Percentiles rank a stretch among this genome's conserved stretches.
Evolutionary conservation across 768 basidiomycete species (phyloP).

Genomic region (Tephrocybe sp.): DNA sequence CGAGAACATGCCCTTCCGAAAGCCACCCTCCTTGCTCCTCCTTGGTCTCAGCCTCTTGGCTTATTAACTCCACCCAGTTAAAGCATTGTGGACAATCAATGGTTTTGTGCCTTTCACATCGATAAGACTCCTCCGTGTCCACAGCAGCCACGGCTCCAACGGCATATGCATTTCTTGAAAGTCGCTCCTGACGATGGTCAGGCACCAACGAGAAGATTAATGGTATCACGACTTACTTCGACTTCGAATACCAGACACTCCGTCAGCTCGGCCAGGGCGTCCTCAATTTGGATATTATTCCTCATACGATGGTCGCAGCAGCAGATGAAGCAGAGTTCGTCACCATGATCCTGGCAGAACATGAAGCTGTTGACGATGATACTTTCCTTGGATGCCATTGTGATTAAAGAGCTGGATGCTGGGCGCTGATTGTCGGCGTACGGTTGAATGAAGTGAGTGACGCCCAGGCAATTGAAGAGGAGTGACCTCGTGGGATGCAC

Average conservation of each 20-base stretch:
- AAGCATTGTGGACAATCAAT: slow-evolving; percentile 31
- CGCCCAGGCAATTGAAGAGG: too few species aligned
- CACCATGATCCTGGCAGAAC: slow-evolving; percentile 30
- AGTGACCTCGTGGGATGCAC: too few species aligned
- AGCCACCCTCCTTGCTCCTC: slow-evolving; percentile 22
- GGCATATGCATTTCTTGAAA: slow-evolving; percentile 19
- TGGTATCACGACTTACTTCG: slow-evolving; percentile 11
- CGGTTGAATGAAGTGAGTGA: too few species aligned
- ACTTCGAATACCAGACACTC: slow-evolving; percentile 18
- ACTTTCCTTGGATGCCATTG: slow-evolving; percentile 3
- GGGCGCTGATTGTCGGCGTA: too few species aligned
- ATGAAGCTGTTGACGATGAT: slow-evolving; percentile 27
- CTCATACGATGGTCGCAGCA: slow-evolving; percentile 28
- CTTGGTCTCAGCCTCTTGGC: slow-evolving; percentile 20
- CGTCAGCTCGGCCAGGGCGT: slow-evolving; percentile 19
- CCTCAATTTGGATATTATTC: slow-evolving; percentile 29
- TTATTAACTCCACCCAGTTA: slow-evolving; percentile 29
- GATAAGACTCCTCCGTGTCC: slow-evolving; percentile 12
- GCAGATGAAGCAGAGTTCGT: slow-evolving; percentile 28
- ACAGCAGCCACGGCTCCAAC: slow-evolving; percentile 17
- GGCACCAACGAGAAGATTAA: not conserved
- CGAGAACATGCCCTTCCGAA: slow-evolving; percentile 11
- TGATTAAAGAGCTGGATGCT: not conserved
- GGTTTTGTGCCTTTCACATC: slow-evolving; percentile 25
- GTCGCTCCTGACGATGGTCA: slow-evolving; percentile 17